Base-by-base conservation (phyloP, 768 basidiomycete genomes). In the Naganishia kalamii region DNA sequence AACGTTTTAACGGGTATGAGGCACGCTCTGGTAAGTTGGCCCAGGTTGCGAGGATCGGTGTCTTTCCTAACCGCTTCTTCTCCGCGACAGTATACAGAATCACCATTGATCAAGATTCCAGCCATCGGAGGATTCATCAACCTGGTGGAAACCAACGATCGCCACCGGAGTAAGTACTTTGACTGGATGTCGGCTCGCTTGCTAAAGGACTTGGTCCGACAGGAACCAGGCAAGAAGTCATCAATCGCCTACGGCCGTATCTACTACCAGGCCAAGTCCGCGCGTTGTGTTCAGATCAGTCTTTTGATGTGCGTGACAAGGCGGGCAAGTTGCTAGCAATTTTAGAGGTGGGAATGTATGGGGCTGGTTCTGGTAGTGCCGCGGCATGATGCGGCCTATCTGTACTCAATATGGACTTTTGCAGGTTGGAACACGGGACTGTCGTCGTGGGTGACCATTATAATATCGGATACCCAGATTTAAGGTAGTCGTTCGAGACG, bases 131-230 rank as follows among this genome's bases (percentile, higher is more conserved):
- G 43, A 10, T 60, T 68, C 21, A 41, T 57, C 35, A 68, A 68
- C 35, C 37, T 68, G 33, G 51, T 68, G 37, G 66, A 68, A 47
- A 63, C 60, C 11, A 68, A 68, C n/a, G 66, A 68, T 35, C 43
- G 66, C 15, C 62, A 68, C 51, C 29, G 66, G 27, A 35, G 66
- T 67, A 37, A 57, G 66, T 57, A 41, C 27, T 23, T 4, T 27
- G 11, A 37, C 33, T n/a, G 19, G 21, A 19, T 15, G 3, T 23
- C 10, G 2, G 23, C 13, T 30, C n/a, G 29, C 23, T 33, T 4
- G 3, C 6, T 30, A 27, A 25, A 47, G 29, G 3, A 27, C 43
- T 30, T 32, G 17, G 21, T 32, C 21, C 17, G 44, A 52, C 33
- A 64, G 62, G 57, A 13, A 57, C 66, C 12, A 23, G 62, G 21